These are phyloP conservation scores for Rhinocladiella similis DNA, from an alignment of 2,329 filamentous ascomycete species.

Conservation along the genomic window DNA sequence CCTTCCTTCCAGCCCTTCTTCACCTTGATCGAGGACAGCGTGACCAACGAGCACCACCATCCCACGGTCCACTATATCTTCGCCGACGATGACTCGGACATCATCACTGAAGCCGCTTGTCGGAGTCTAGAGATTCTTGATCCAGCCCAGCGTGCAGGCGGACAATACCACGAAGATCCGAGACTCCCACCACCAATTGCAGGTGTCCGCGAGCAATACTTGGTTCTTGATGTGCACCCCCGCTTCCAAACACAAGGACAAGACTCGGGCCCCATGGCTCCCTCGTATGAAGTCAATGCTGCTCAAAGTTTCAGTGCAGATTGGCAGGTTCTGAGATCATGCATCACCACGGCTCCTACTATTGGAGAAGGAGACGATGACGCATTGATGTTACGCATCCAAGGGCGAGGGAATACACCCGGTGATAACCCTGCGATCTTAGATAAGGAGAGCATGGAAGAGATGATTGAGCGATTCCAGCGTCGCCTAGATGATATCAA, in stretches of 20 bases:
- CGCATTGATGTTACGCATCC: conserved; percentile 47
- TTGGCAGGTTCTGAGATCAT: conserved; percentile 66
- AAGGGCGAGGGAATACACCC: conserved; percentile 34
- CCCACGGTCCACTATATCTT: conserved; percentile 92
- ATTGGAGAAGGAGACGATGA: conserved; percentile 61
- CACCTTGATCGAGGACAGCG: conserved; percentile 74
- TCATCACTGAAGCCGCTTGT: conserved; percentile 67
- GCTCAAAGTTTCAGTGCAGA: conserved; percentile 72
- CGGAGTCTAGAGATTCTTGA: conserved; percentile 48
- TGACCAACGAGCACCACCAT: conserved; percentile 74
- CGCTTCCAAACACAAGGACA: conserved; percentile 25
- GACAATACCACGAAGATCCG: conserved; percentile 25
- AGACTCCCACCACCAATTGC: conserved; percentile 49
- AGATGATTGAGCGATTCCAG: conserved; percentile 49
- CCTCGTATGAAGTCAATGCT: conserved; percentile 56
- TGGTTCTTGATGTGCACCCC: conserved; percentile 56
- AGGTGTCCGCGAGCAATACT: conserved; percentile 54
- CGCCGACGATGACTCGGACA: conserved; percentile 81
- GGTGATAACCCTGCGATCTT: conserved; percentile 31
- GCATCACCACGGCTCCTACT: conserved; percentile 61
- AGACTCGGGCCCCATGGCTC: conserved; percentile 36
- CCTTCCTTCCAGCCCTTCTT: conserved; percentile 75
- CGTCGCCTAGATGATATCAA: conserved; percentile 45
- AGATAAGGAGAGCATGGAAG: conserved; percentile 39
- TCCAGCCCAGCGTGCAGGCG: conserved; percentile 25